phyloP scores from a whole-genome alignment of 306 rosid species.

The Canavalia gladiata region DNA sequence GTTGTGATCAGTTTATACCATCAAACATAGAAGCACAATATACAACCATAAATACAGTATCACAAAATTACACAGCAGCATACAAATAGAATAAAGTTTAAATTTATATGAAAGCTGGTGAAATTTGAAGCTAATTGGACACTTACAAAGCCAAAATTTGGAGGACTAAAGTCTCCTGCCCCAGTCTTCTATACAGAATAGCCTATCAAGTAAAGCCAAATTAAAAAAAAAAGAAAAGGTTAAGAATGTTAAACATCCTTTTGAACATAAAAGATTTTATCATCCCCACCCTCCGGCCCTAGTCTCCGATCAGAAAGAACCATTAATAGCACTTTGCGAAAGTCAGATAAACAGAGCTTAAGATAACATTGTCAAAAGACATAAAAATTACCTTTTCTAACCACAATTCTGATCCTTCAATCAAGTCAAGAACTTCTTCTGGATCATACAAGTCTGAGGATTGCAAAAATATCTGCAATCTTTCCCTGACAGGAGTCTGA shows the following conservation, averaged over 20 bases:
- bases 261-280: not conserved
- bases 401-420: constrained; percentile 97
- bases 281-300: not conserved
- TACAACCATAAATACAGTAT: constrained; percentile 17
- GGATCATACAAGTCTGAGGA: constrained; percentile 96
- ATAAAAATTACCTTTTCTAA: constrained; percentile 75
- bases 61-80: not conserved
- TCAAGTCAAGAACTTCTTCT: constrained; percentile 91
- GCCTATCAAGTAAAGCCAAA: constrained; percentile 69
- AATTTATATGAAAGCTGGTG: constrained; percentile 15
- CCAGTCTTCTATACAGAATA: constrained; percentile 91
- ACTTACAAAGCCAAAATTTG: constrained; percentile 97
- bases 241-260: constrained; percentile 9
- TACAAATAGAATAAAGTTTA: constrained; percentile 5
- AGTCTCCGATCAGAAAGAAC: constrained; percentile 20
- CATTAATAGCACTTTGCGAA: constrained; percentile 40
- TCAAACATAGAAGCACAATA: constrained; percentile 30
- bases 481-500: constrained; percentile 77
- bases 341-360: constrained; percentile 30
- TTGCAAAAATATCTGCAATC: constrained; percentile 87
- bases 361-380: constrained; percentile 43
- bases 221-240: not conserved
- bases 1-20: constrained; percentile 34
- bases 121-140: constrained; percentile 40
- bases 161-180: constrained; percentile 95